These are phyloP conservation scores for Fusarium chuoi DNA, from an alignment of 2,329 filamentous ascomycete genomes.

Conservation along the genomic window DNA sequence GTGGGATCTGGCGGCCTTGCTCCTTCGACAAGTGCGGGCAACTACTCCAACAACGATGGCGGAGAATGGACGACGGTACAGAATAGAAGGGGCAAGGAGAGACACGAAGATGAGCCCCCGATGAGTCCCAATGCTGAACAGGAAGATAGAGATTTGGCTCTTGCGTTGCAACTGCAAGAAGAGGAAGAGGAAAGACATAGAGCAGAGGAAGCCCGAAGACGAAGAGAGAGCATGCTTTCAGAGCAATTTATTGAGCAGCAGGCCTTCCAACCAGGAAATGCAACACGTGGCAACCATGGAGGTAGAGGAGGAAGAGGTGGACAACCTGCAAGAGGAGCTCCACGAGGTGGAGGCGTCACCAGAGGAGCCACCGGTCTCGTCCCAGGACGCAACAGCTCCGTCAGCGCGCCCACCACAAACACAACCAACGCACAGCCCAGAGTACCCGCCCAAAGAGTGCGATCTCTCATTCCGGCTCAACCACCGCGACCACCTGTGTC, in stretches of 20 bases:
- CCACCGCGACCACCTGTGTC: conserved; percentile 51
- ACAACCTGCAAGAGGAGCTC: conserved; percentile 5
- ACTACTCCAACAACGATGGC: conserved; percentile 31
- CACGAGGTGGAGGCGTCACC: conserved; percentile 28
- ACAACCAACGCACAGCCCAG: conserved; percentile 32
- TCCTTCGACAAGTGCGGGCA: conserved; percentile 27
- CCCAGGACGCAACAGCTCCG: conserved; percentile 39
- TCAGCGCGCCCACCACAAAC: conserved; percentile 32
- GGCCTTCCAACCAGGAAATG: conserved; percentile 51
- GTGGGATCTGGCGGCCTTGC: conserved; percentile 67
- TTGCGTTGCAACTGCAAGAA: conserved; percentile 93
- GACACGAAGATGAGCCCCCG: conserved; percentile 41
- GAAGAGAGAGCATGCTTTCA: conserved; percentile 74
- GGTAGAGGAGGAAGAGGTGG: conserved; percentile 20
- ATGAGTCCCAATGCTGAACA: conserved; percentile 65
- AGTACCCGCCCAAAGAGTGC: conserved; percentile 52
- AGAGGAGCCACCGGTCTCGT: conserved; percentile 35
- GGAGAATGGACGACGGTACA: conserved; percentile 68
- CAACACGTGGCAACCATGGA: conserved; percentile 39
- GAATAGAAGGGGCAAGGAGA: conserved; percentile 44
- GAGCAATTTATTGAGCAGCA: conserved; percentile 77
- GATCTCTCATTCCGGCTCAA: conserved; percentile 54
- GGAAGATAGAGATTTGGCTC: conserved; percentile 86
- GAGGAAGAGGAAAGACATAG: conserved; percentile 86
- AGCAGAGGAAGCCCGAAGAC: conserved; percentile 70